Evolutionary conservation across 2,329 filamentous ascomycete genomes (phyloP).

Genomic region (Monilinia fructigena): DNA sequence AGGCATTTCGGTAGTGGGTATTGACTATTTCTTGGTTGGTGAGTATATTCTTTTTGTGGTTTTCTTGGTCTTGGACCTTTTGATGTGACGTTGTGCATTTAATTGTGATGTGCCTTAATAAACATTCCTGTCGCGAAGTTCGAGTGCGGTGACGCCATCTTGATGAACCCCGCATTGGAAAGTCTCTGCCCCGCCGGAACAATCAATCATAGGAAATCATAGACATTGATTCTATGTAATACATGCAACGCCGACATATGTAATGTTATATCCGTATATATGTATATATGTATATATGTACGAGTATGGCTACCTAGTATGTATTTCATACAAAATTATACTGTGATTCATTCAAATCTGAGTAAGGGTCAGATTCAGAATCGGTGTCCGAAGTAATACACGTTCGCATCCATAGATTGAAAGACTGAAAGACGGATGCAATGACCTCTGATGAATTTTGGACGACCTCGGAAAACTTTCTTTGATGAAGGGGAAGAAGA

Average conservation of each 20-base stretch:
- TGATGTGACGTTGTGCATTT: not conserved
- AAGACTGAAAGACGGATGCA: not conserved
- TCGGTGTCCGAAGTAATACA: no score
- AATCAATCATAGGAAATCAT: no score
- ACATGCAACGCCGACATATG: not conserved
- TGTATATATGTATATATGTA: not conserved
- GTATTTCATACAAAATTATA: not conserved
- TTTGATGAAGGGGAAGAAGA: not conserved
- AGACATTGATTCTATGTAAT: no score
- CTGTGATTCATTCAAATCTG: no score
- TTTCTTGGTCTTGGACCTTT: no score
- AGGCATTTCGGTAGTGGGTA: constrained; percentile 32
- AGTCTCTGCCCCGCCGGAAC: no score
- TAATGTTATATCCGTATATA: not conserved
- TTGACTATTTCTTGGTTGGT: no score
- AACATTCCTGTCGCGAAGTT: not conserved
- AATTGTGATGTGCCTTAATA: not conserved
- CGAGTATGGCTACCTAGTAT: not conserved
- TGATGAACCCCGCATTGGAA: constrained; percentile 3
- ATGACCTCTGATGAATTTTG: not conserved
- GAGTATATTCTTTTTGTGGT: no score
- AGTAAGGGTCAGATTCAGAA: no score
- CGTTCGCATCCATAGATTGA: no score
- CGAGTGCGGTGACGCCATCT: constrained; percentile 1
- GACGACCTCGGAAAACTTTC: constrained; percentile 7